These are phyloP conservation scores for Paramecium tetraurelia DNA, from an alignment of 73 alveolate species.

Conservation along the genomic window DNA sequence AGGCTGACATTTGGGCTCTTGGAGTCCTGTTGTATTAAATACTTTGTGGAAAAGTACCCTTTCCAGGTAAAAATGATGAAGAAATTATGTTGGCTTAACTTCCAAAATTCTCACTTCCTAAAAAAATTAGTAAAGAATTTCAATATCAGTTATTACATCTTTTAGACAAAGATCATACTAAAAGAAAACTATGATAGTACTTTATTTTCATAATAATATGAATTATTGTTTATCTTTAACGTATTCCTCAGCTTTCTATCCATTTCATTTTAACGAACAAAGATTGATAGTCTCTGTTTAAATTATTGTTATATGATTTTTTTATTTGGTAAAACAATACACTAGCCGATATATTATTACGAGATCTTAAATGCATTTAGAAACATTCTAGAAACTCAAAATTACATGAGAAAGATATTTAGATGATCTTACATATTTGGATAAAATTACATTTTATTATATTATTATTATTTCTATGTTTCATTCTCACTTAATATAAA, in stretches of 20 bases:
- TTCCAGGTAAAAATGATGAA: slow-evolving; percentile 61
- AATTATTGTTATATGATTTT: too few species aligned
- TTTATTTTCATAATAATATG: background rate
- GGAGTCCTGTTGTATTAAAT: background rate
- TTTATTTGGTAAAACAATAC: too few species aligned
- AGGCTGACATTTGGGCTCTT: slow-evolving; percentile 53
- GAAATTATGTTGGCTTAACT: slow-evolving; percentile 22
- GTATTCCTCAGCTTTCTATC: too few species aligned
- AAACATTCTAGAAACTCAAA: too few species aligned
- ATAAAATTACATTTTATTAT: too few species aligned
- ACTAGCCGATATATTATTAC: background rate
- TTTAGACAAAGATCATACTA: background rate
- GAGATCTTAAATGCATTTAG: background rate
- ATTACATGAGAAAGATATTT: background rate
- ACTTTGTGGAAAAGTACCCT: slow-evolving; percentile 25
- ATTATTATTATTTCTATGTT: too few species aligned
- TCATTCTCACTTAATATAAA: too few species aligned
- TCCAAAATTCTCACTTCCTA: background rate
- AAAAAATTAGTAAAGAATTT: background rate
- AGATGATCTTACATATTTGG: background rate
- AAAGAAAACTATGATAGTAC: background rate
- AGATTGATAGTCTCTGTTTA: too few species aligned
- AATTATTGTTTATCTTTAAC: too few species aligned
- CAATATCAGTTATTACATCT: background rate
- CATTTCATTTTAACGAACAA: too few species aligned